phyloP scores from a whole-genome alignment of 371 early-diverging fungal species.

The Mucor lusitanicus region DNA sequence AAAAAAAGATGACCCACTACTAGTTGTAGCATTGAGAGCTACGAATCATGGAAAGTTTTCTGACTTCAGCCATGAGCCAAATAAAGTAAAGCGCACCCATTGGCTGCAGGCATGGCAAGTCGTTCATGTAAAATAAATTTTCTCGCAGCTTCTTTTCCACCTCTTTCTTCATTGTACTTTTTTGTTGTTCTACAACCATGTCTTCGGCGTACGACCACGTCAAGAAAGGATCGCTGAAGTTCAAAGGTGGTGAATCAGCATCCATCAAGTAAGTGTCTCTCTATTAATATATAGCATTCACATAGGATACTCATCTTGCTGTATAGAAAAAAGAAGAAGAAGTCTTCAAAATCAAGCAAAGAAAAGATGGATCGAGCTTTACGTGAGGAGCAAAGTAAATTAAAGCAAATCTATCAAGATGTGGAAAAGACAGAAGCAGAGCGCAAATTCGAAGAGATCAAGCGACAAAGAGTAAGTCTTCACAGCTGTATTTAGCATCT shows the following conservation, averaged over 20 bases:
- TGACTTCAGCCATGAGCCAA: too few relatives aligned
- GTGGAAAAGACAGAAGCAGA: constrained; percentile 65
- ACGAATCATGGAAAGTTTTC: too few relatives aligned
- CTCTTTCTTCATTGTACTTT: background rate
- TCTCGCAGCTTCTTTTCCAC: background rate
- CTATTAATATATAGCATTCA: background rate
- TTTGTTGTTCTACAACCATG: background rate
- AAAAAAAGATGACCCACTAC: too few relatives aligned
- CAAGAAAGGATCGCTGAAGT: constrained; percentile 58
- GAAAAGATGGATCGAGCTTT: constrained; percentile 50
- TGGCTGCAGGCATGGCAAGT: background rate
- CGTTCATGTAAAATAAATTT: background rate
- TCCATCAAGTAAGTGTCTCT: constrained; percentile 48
- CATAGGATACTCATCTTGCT: background rate
- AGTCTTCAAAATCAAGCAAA: constrained; percentile 46
- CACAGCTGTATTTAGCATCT: background rate
- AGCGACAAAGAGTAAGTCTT: constrained; percentile 54
- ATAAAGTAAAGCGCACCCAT: background rate
- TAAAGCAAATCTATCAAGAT: constrained; percentile 17
- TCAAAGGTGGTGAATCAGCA: constrained; percentile 57
- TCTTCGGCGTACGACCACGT: constrained; percentile 56
- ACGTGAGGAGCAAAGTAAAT: constrained; percentile 19
- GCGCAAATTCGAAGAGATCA: constrained; percentile 62
- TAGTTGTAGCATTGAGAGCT: too few relatives aligned
- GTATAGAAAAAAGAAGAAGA: constrained; percentile 55